Percentiles rank a stretch among this genome's conserved stretches.
These are phyloP conservation scores for Quercus tomentella DNA, from an alignment of 331 rosid genomes.

Conservation along the genomic window DNA sequence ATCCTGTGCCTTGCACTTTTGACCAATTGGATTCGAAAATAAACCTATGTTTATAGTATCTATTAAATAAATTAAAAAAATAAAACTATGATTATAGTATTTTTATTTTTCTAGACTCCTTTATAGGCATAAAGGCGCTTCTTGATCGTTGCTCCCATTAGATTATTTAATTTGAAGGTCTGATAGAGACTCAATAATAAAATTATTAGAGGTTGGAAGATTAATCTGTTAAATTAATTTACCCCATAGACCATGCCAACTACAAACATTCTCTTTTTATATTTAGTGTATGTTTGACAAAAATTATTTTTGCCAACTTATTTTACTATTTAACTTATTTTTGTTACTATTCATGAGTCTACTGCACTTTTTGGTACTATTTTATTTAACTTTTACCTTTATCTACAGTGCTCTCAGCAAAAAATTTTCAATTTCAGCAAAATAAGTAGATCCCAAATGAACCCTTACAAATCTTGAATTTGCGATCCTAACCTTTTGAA, in stretches of 20 bases:
- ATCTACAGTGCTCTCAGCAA: too few relatives aligned
- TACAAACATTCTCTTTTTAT: neutral
- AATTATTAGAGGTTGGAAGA: neutral
- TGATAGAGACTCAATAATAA: conserved; percentile 9
- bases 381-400: too few relatives aligned
- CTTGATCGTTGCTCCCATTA: conserved; percentile 41
- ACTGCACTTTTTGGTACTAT: too few relatives aligned
- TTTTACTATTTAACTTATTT: too few relatives aligned
- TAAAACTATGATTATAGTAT: too few relatives aligned
- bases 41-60: conserved; percentile 11
- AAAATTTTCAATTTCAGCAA: fast-evolving
- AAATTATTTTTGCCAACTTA: too few relatives aligned
- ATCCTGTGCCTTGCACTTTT: conserved; percentile 43
- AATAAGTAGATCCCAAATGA: too few relatives aligned
- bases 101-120: conserved; percentile 1
- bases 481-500: neutral
- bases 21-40: conserved; percentile 37
- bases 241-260: neutral
- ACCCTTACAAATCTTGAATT: neutral
- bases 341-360: too few relatives aligned
- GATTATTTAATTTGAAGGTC: conserved; percentile 13
- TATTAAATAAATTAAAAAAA: neutral
- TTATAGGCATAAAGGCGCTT: conserved; percentile 27
- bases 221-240: neutral
- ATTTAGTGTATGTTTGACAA: too few relatives aligned